Conservation (phyloP, 148 eudicot genomes). For the Camellia lanceoleosa region DNA sequence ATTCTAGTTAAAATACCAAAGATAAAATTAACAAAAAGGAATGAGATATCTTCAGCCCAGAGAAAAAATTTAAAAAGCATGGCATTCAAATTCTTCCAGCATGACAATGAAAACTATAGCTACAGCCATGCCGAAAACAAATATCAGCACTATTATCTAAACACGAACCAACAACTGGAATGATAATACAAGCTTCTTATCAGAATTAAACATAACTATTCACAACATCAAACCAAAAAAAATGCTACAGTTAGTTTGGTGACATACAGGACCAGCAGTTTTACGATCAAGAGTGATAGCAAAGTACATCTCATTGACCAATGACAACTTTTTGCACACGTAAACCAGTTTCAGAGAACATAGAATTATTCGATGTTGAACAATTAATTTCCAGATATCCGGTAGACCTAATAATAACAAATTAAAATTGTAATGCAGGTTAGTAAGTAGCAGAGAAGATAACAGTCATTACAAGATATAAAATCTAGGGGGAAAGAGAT, state of each 20-base stretch:
- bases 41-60: too few species aligned
- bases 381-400: not conserved
- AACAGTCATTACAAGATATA: not conserved
- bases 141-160: too few species aligned
- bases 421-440: not conserved
- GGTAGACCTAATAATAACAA: not conserved
- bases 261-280: conserved; percentile 90
- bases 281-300: conserved; percentile 93
- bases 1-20: too few species aligned
- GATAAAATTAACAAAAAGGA: too few species aligned
- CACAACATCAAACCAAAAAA: not conserved
- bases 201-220: not conserved
- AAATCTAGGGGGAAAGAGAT: not conserved
- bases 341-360: conserved; percentile 53
- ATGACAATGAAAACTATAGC: too few species aligned
- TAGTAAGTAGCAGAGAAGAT: not conserved
- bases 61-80: too few species aligned
- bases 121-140: too few species aligned
- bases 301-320: conserved; percentile 95
- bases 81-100: too few species aligned
- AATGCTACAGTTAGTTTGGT: conserved; percentile 9
- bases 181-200: not conserved
- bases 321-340: conserved; percentile 78
- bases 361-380: not conserved
- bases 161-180: not conserved